Evolutionary conservation across 23 red algal genomes (phyloP).

Genomic region (Gracilaria vermiculophylla): DNA sequence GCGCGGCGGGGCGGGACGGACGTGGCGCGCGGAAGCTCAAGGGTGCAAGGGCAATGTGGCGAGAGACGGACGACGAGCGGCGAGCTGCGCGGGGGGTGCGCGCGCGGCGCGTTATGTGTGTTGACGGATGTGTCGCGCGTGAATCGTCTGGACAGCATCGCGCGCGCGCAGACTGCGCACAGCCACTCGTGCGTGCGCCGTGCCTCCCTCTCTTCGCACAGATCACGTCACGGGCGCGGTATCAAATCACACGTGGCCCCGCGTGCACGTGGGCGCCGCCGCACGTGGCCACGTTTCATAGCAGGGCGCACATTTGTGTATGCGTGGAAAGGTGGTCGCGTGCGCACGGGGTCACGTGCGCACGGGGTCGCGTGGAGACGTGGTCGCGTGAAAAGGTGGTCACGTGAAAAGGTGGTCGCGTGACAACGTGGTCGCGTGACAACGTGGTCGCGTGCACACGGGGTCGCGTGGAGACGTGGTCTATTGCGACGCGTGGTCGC

Average conservation of each 20-base stretch:
- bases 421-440: too few species aligned
- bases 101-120: background rate
- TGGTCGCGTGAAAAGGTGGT: too few species aligned
- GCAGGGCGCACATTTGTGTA: too few species aligned
- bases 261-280: background rate
- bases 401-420: too few species aligned
- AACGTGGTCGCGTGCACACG: too few species aligned
- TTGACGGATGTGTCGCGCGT: background rate
- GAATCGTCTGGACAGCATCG: constrained; percentile 32
- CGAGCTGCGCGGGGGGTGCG: background rate
- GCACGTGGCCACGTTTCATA: too few species aligned
- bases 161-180: background rate
- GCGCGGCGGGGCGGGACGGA: background rate
- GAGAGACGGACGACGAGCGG: background rate
- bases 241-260: background rate
- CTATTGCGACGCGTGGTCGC: too few species aligned
- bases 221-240: background rate
- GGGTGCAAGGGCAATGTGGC: too few species aligned
- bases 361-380: too few species aligned
- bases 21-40: background rate
- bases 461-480: too few species aligned
- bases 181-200: constrained; percentile 28
- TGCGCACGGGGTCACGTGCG: too few species aligned
- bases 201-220: background rate
- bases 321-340: too few species aligned